Evolutionary conservation across 1,139 yeast genomes (phyloP), one percentile per base, ranked within the genome.

Genomic region (Geotrichum klebahnii): DNA sequence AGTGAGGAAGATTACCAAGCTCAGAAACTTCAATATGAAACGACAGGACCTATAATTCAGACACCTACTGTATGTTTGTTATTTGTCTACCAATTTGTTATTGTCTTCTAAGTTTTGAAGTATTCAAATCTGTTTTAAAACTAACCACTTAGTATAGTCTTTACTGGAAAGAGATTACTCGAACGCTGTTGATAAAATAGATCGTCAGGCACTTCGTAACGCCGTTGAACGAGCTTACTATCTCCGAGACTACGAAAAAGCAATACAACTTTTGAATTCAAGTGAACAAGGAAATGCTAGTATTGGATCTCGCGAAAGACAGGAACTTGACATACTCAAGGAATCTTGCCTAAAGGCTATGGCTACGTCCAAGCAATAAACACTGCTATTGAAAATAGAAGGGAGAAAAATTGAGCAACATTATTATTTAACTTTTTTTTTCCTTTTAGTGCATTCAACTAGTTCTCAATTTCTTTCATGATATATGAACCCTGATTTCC

Each of bases 221-320:
- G 68, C 68, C 1, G 68, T 67, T 3, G 72, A 68, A 48, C 54
- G 67, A 24, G 67, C 66, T n/a, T 65, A 60, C 49, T 68, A 57
- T 52, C 43, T 56, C 14, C 50, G 63, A 5, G 60, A 67, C 39
- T 68, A 65, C 46, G 34, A 46, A 14, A 46, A 49, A 43, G 67
- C 65, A 0, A 48, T 62, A 20, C 59, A 57, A n/a, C 53, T 66
- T 5, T 51, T 65, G 28, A 61, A 58, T 10, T 42, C 44, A 38
- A 51, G 32, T 39, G 42, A 52, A 8, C 19, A 48, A 8, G 60
- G 63, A 59, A 38, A 48, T 10, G 33, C 53, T 23, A 37, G 33
- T 3, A 23, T 50, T 9, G 53, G 55, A 10, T 34, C 52, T 1
- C 50, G 54, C 24, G 61, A 58, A 17, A 32, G 44, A 36, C 53